These are phyloP conservation scores for Nicotiana otophora DNA, from an alignment of 257 asterid genomes.

Conservation along the genomic window DNA sequence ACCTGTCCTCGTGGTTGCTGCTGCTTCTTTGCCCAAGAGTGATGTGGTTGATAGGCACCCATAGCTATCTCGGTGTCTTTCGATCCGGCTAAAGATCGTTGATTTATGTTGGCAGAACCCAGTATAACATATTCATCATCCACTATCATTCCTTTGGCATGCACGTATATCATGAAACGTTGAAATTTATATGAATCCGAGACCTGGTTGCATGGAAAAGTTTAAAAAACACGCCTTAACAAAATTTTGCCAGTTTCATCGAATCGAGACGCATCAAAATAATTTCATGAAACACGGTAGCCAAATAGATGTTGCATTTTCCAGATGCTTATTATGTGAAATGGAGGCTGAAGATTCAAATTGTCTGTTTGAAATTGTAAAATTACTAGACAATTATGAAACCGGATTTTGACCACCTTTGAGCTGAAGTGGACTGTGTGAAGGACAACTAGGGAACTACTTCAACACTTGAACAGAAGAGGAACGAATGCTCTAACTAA, in stretches of 20 bases:
- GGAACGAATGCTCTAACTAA: neutral
- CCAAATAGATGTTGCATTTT: neutral
- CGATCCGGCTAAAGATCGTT: conserved; percentile 90
- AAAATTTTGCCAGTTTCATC: neutral
- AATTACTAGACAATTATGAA: neutral
- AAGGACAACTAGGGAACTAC: neutral
- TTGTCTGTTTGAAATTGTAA: neutral
- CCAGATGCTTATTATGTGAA: neutral
- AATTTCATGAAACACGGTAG: neutral
- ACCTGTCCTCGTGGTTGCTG: conserved; percentile 82
- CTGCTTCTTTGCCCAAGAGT: conserved; percentile 48
- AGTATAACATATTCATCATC: conserved; percentile 80
- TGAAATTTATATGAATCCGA: conserved; percentile 56
- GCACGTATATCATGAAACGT: conserved; percentile 91
- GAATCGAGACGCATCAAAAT: neutral
- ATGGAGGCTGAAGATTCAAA: neutral
- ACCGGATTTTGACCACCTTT: neutral
- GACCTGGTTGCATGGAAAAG: conserved; percentile 34
- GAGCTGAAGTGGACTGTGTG: neutral
- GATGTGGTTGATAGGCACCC: conserved; percentile 93
- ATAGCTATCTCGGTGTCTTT: conserved; percentile 91
- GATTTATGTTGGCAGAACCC: conserved; percentile 91
- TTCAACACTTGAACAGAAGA: neutral
- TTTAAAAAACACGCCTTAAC: neutral
- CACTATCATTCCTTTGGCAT: conserved; percentile 90